Percentiles rank a stretch among this genome's conserved stretches.
These are phyloP conservation scores for Pseudonectria foliicola DNA, from an alignment of 2,329 filamentous ascomycete genomes.

Conservation along the genomic window DNA sequence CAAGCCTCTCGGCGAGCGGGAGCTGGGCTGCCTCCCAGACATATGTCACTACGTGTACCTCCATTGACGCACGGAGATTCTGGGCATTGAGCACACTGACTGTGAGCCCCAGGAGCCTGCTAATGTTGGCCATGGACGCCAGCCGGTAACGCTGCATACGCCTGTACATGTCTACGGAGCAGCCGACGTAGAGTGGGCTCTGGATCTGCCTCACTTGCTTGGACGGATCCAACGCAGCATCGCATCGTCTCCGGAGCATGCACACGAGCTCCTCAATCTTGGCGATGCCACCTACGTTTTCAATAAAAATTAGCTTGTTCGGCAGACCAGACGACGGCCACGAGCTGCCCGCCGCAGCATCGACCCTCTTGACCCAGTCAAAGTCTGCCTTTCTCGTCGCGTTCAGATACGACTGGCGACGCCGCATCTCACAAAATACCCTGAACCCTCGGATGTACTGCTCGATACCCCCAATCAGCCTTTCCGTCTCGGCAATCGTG, in stretches of 20 bases:
- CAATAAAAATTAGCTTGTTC: background rate
- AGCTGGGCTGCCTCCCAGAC: slow-evolving; percentile 3
- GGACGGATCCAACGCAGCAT: background rate
- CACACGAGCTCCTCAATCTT: background rate
- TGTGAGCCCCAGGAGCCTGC: slow-evolving; percentile 3
- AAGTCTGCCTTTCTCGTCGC: background rate
- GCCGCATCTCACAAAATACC: too few species aligned
- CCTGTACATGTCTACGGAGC: slow-evolving; percentile 1
- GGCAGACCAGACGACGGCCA: background rate
- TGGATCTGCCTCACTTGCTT: slow-evolving; percentile 1
- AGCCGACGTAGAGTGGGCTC: slow-evolving; percentile 8
- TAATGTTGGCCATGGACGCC: background rate
- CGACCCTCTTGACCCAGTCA: background rate
- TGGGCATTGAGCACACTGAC: background rate
- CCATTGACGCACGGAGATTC: background rate
- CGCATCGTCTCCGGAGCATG: background rate
- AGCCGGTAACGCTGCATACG: background rate
- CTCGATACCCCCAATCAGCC: background rate
- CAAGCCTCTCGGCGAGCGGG: slow-evolving; percentile 5
- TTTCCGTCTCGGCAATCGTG: slow-evolving; percentile 1
- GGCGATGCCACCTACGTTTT: background rate
- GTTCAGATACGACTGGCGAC: too few species aligned
- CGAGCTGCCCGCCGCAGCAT: background rate
- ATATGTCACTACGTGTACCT: background rate
- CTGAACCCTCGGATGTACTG: slow-evolving; percentile 3